Percentiles rank a stretch among this genome's conserved stretches.
Evolutionary conservation across 768 basidiomycete genomes (phyloP).

Genomic region (Stropharia rugosoannulata): DNA sequence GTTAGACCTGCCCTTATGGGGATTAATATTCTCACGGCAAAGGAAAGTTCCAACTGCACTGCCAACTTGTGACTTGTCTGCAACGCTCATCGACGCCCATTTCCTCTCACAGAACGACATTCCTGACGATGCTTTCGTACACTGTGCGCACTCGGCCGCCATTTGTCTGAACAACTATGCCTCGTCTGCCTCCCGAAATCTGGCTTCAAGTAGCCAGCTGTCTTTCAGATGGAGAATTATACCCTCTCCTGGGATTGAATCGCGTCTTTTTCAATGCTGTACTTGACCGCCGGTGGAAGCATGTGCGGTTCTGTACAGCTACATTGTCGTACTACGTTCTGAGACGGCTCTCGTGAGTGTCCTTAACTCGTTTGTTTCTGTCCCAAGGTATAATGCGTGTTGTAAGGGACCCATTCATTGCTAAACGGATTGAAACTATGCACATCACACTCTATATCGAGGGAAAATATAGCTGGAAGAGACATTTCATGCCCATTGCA

Average conservation of each 20-base stretch:
- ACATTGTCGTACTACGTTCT: not conserved
- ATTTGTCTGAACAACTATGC: not conserved
- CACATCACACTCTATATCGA: conserved; percentile 4
- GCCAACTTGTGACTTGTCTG: too few species aligned
- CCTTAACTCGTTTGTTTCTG: not conserved
- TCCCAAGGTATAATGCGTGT: not conserved
- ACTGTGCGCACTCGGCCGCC: too few species aligned
- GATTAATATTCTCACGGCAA: too few species aligned
- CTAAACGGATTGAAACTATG: conserved; percentile 4
- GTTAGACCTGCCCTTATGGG: too few species aligned
- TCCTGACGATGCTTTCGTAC: not conserved
- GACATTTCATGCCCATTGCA: not conserved
- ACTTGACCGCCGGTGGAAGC: conserved; percentile 3
- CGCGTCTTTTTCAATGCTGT: conserved; percentile 1
- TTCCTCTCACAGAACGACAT: not conserved
- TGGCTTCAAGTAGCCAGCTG: conserved; percentile 4
- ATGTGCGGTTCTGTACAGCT: not conserved
- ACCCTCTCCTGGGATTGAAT: not conserved
- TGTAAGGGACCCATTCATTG: conserved; percentile 1
- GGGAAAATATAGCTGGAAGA: not conserved
- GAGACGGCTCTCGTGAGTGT: not conserved
- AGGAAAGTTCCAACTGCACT: too few species aligned
- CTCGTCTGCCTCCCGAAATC: conserved; percentile 3
- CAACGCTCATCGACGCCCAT: too few species aligned
- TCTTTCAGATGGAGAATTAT: not conserved